Conservation (phyloP, 2,329 filamentous ascomycete species). For the Pseudopithomyces maydicus region DNA sequence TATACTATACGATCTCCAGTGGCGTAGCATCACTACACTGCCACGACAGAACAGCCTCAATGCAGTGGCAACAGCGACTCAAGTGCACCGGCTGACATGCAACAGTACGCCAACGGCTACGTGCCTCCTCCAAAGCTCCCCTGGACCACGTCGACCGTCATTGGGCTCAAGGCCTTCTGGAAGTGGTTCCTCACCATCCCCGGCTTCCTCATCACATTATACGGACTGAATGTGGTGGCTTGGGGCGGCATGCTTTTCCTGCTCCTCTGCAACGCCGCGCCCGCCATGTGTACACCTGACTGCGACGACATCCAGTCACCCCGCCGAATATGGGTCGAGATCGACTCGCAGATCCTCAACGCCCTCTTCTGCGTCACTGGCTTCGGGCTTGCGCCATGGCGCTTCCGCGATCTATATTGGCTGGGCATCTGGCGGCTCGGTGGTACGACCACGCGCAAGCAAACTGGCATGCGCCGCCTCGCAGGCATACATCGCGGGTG, state of each 20-base stretch:
- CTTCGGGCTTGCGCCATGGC: slow-evolving; percentile 84
- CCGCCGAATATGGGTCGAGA: slow-evolving; percentile 83
- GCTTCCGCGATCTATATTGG: slow-evolving; percentile 79
- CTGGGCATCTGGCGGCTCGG: slow-evolving; percentile 66
- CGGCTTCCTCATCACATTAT: slow-evolving; percentile 78
- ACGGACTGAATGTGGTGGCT: slow-evolving; percentile 80
- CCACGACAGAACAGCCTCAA: background rate
- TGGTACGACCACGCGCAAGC: slow-evolving; percentile 47
- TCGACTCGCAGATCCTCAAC: slow-evolving; percentile 81
- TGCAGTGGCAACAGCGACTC: too few species aligned
- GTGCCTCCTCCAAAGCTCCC: slow-evolving; percentile 52
- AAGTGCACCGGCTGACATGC: background rate
- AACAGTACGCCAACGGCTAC: slow-evolving; percentile 48
- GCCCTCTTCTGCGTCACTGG: slow-evolving; percentile 85
- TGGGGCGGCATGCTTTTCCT: slow-evolving; percentile 94
- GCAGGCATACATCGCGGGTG: slow-evolving; percentile 76
- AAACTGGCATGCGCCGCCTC: slow-evolving; percentile 66
- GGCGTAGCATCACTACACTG: background rate
- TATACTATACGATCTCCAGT: too few species aligned
- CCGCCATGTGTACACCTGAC: slow-evolving; percentile 72
- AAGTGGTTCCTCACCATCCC: slow-evolving; percentile 75
- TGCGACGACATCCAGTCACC: slow-evolving; percentile 77
- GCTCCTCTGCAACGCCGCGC: slow-evolving; percentile 74
- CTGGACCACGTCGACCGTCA: slow-evolving; percentile 62
- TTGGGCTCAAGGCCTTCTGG: slow-evolving; percentile 67